A percentile compares a stretch with the other conserved stretches of the same genome.
phyloP scores from a whole-genome alignment of 345 rosid species.

The Eucalyptus marginata region DNA sequence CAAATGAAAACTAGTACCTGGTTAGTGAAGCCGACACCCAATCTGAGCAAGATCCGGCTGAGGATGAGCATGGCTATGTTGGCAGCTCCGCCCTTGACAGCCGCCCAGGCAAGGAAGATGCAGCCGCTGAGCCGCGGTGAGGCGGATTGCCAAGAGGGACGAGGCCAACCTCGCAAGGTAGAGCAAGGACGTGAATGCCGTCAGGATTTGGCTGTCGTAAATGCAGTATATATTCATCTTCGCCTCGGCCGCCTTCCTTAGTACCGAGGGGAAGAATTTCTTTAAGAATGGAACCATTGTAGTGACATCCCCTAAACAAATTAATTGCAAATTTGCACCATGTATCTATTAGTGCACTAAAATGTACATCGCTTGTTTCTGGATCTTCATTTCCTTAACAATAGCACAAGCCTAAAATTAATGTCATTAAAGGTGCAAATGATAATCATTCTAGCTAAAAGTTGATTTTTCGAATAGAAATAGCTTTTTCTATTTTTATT shows the following conservation, averaged over 20 bases:
- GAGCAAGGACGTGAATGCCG: constrained; percentile 68
- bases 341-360: background rate
- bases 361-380: background rate
- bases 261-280: constrained; percentile 54
- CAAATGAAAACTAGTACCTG: constrained; percentile 19
- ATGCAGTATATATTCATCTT: constrained; percentile 45
- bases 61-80: constrained; percentile 56
- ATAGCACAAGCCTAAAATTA: no score
- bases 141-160: constrained; percentile 54
- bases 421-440: no score
- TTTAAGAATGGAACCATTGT: constrained; percentile 76
- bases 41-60: constrained; percentile 63
- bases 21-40: constrained; percentile 76
- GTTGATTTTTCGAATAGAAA: no score
- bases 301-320: constrained; percentile 57
- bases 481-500: no score
- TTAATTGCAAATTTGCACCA: background rate
- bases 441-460: no score
- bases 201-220: constrained; percentile 52
- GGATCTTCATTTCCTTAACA: no score
- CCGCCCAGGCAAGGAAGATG: constrained; percentile 50
- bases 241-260: constrained; percentile 31
- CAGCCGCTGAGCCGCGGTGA: background rate
- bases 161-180: constrained; percentile 57
- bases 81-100: constrained; percentile 43